These are phyloP conservation scores for Annulohypoxylon nitens DNA, from an alignment of 495 filamentous ascomycete genomes.

Conservation along the genomic window DNA sequence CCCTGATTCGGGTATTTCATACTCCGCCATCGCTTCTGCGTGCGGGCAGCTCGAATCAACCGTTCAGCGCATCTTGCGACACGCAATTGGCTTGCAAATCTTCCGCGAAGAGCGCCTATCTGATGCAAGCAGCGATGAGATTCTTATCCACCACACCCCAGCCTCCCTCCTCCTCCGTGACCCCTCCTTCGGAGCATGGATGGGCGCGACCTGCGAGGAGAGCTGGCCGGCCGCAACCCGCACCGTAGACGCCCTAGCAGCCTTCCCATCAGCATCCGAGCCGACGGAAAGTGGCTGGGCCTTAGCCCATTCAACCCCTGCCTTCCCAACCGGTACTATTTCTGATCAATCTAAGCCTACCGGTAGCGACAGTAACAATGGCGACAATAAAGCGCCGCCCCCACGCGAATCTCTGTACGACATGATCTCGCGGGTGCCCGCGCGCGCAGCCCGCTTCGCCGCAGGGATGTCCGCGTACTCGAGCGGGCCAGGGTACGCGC, in stretches of 20 bases:
- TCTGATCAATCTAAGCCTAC: background rate
- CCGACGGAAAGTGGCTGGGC: slow-evolving; percentile 13
- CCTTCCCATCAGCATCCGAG: background rate
- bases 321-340: background rate
- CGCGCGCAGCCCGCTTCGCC: slow-evolving; percentile 11
- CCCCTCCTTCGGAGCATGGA: slow-evolving; percentile 5
- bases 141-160: slow-evolving; percentile 3
- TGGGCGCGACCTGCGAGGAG: slow-evolving; percentile 11
- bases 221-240: slow-evolving; percentile 13
- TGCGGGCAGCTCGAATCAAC: slow-evolving; percentile 6
- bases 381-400: background rate
- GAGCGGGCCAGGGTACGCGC: slow-evolving; percentile 15
- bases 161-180: slow-evolving; percentile 10
- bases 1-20: background rate
- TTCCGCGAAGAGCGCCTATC: slow-evolving; percentile 2
- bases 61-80: background rate
- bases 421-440: slow-evolving; percentile 1
- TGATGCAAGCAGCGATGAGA: background rate
- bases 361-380: background rate
- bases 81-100: background rate
- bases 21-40: background rate
- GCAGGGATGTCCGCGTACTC: slow-evolving; percentile 13
- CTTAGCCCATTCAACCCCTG: slow-evolving; percentile 1
- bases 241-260: background rate
- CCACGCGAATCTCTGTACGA: slow-evolving; percentile 18